phyloP scores from a whole-genome alignment of 192 early-diverging fungal species.

The Coemansia sp. region DNA sequence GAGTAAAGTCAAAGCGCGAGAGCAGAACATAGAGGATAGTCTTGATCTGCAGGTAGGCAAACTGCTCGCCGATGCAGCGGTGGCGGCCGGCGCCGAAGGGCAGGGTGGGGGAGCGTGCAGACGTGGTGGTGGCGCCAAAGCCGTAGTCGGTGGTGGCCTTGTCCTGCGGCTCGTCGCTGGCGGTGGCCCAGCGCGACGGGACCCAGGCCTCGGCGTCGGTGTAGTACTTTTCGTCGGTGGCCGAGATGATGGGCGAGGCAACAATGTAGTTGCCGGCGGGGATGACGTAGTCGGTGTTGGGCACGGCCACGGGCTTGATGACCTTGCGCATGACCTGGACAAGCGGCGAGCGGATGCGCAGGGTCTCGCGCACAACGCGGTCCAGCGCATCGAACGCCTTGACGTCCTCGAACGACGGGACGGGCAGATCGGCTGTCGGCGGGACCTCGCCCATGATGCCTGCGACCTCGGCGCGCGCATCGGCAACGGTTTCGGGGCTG shows the following conservation, averaged over 20 bases:
- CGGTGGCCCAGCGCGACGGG: conserved; percentile 72
- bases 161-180: conserved; percentile 55
- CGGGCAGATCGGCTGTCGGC: conserved; percentile 32
- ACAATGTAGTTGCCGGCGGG: conserved; percentile 88
- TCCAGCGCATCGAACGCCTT: conserved; percentile 77
- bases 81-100: conserved; percentile 99
- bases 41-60: conserved; percentile 96
- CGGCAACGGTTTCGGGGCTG: conserved; percentile 66
- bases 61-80: conserved; percentile 97
- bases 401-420: conserved; percentile 66
- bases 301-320: conserved; percentile 61
- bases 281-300: conserved; percentile 81
- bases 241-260: conserved; percentile 77
- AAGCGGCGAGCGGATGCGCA: conserved; percentile 93
- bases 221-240: conserved; percentile 78
- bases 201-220: conserved; percentile 77
- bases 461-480: conserved; percentile 74
- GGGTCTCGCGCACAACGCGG: conserved; percentile 82
- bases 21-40: conserved; percentile 83
- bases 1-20: conserved; percentile 70
- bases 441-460: conserved; percentile 50
- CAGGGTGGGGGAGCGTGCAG: conserved; percentile 79
- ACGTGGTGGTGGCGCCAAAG: conserved; percentile 63
- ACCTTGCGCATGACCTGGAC: conserved; percentile 94
- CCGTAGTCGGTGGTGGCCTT: conserved; percentile 68